A percentile compares a stretch with the other conserved stretches of the same genome.
Evolutionary conservation across 306 rosid species (phyloP).

Genomic region (Purshia tridentata): DNA sequence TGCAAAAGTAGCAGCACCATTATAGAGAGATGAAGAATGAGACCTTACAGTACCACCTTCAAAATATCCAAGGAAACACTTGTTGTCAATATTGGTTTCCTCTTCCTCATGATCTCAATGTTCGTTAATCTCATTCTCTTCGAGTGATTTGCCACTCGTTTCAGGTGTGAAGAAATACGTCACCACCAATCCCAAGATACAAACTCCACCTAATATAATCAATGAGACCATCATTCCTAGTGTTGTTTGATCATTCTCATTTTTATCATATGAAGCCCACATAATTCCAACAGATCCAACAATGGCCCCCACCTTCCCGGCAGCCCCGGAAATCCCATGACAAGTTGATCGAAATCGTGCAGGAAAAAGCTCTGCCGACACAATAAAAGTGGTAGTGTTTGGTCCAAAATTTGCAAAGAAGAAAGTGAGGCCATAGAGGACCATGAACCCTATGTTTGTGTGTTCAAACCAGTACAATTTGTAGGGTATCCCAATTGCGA

Average conservation of each 20-base stretch:
- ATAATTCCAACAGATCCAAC: slow-evolving; percentile 66
- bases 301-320: slow-evolving; percentile 67
- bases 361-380: slow-evolving; percentile 77
- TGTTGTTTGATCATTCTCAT: slow-evolving; percentile 27
- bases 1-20: too few relatives aligned
- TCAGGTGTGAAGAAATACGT: slow-evolving; percentile 64
- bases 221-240: slow-evolving; percentile 48
- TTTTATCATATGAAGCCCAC: slow-evolving; percentile 37
- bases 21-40: too few relatives aligned
- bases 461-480: slow-evolving; percentile 27
- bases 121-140: slow-evolving; percentile 53
- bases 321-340: slow-evolving; percentile 79
- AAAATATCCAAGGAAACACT: too few relatives aligned
- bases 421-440: slow-evolving; percentile 64
- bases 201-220: slow-evolving; percentile 57
- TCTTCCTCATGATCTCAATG: too few relatives aligned
- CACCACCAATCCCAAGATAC: slow-evolving; percentile 50
- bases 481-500: slow-evolving; percentile 61
- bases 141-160: slow-evolving; percentile 66
- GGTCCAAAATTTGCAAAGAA: slow-evolving; percentile 91
- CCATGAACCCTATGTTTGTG: slow-evolving; percentile 30
- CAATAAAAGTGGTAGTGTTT: slow-evolving; percentile 78
- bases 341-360: slow-evolving; percentile 78
- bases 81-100: too few relatives aligned
- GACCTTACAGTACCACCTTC: too few relatives aligned